phyloP scores from a whole-genome alignment of 768 basidiomycete species.

The Auriculariales sp. region DNA sequence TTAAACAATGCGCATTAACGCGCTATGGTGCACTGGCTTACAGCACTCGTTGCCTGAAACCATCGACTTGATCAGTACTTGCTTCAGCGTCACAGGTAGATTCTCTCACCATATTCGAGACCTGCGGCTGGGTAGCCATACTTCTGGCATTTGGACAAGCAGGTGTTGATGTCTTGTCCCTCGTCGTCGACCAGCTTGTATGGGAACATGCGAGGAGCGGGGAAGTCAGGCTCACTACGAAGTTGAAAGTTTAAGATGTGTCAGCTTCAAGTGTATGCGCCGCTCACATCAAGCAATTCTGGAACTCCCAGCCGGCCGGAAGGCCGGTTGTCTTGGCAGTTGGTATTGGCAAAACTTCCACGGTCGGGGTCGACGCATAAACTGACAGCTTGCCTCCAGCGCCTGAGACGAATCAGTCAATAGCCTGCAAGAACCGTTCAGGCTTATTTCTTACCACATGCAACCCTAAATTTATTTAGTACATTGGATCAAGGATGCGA shows the following conservation, averaged over 20 bases:
- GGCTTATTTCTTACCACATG: slow-evolving; percentile 3
- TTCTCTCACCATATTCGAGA: slow-evolving; percentile 36
- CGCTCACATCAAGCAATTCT: slow-evolving; percentile 51
- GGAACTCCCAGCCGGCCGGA: slow-evolving; percentile 48
- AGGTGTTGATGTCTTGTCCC: slow-evolving; percentile 51
- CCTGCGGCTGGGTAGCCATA: slow-evolving; percentile 64
- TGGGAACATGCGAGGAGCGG: slow-evolving; percentile 34
- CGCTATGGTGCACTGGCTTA: slow-evolving; percentile 21
- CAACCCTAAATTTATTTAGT: too few species aligned
- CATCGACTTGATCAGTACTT: too few species aligned
- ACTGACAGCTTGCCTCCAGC: slow-evolving; percentile 59
- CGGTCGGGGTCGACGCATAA: slow-evolving; percentile 36
- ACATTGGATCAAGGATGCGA: not conserved
- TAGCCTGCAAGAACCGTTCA: not conserved
- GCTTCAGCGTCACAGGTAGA: not conserved
- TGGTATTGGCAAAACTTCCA: slow-evolving; percentile 47
- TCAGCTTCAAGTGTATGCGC: not conserved
- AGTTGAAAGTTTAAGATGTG: not conserved
- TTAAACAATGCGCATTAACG: not conserved
- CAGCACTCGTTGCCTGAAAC: slow-evolving; percentile 43
- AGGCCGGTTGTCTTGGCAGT: slow-evolving; percentile 36
- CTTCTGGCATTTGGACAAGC: slow-evolving; percentile 50
- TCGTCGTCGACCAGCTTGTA: slow-evolving; percentile 41
- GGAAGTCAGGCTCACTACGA: slow-evolving; percentile 31
- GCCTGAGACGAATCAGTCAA: slow-evolving; percentile 19